Conservation (phyloP, 345 rosid genomes). For the Rhodamnia argentea region DNA sequence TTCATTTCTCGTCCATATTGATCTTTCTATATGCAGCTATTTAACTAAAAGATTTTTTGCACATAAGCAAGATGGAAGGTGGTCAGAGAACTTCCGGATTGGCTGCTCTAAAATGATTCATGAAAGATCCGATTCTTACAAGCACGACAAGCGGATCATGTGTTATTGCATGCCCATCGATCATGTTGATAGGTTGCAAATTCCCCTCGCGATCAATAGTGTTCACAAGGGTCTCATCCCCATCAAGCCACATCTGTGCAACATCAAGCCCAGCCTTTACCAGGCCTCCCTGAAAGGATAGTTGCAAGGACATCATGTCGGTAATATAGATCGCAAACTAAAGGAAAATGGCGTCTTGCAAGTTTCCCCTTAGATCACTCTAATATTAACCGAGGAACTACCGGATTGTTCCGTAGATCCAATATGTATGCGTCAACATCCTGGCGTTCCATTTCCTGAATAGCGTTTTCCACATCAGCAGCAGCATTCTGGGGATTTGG, state of each 20-base stretch:
- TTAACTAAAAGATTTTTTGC: neutral
- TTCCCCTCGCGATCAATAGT: conserved; percentile 78
- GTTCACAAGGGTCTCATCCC: conserved; percentile 81
- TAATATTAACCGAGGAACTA: conserved; percentile 6
- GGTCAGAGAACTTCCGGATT: neutral
- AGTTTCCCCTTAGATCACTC: neutral
- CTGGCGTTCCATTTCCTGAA: conserved; percentile 64
- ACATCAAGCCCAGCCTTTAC: conserved; percentile 91
- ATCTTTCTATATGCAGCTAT: neutral
- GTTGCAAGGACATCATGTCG: neutral
- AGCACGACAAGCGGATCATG: conserved; percentile 88
- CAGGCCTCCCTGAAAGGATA: conserved; percentile 59
- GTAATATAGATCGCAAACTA: neutral
- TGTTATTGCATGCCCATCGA: conserved; percentile 72
- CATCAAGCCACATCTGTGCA: conserved; percentile 88
- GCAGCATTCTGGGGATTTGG: conserved; percentile 62
- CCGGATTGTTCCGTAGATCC: conserved; percentile 83
- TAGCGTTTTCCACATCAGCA: conserved; percentile 52
- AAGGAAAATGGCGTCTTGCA: neutral
- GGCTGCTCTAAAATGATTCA: neutral
- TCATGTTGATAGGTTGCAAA: conserved; percentile 60
- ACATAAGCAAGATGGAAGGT: neutral
- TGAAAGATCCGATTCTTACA: conserved; percentile 29
- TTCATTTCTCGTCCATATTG: neutral
- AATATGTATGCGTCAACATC: conserved; percentile 76